Conservation (phyloP, 192 early-diverging fungal genomes). For the Podila epicladia region DNA sequence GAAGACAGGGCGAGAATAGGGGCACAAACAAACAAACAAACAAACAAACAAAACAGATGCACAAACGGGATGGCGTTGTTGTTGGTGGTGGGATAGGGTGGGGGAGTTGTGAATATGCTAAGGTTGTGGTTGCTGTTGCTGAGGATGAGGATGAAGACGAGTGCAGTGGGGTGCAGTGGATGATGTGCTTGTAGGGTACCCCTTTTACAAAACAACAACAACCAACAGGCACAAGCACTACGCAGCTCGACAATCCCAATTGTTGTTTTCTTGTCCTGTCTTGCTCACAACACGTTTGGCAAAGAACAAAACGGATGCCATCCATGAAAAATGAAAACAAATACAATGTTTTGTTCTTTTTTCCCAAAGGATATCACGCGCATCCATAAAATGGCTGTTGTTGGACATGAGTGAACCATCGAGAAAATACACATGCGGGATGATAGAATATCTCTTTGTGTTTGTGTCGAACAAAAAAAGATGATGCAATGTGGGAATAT, state of each 20-base stretch:
- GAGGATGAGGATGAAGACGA: too few species aligned
- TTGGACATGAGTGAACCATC: neutral
- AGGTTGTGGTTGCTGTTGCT: neutral
- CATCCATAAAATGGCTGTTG: neutral
- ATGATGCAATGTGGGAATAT: neutral
- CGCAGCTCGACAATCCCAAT: too few species aligned
- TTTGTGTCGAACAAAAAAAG: neutral
- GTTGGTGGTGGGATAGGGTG: neutral
- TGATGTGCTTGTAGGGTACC: neutral
- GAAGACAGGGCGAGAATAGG: neutral
- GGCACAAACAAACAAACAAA: neutral
- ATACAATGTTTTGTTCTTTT: too few species aligned
- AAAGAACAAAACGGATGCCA: too few species aligned
- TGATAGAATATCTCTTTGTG: neutral
- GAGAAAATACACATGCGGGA: too few species aligned
- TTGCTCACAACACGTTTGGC: too few species aligned
- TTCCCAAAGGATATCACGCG: too few species aligned
- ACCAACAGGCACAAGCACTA: too few species aligned
- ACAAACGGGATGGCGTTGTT: neutral
- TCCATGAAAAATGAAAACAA: too few species aligned
- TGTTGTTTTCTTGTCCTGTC: too few species aligned
- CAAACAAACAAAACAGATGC: conserved; percentile 6
- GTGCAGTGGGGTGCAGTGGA: neutral
- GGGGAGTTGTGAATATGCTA: too few species aligned
- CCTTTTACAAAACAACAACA: too few species aligned